Base-by-base conservation (phyloP, 495 filamentous ascomycete species). In the Corynascus novoguineensis region DNA sequence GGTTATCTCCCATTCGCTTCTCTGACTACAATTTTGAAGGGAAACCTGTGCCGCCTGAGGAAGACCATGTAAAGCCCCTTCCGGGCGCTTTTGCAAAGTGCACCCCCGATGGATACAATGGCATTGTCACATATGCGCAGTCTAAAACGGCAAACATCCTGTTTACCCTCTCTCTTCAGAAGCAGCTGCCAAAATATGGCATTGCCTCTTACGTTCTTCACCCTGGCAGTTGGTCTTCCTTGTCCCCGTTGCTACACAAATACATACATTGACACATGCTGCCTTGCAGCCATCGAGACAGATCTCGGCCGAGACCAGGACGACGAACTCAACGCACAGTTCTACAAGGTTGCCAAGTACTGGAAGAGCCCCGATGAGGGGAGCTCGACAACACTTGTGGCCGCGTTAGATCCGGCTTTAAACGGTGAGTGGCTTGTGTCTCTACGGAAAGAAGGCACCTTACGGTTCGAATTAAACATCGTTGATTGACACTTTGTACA, bases 131-230 rank as follows among this genome's bases (percentile, higher is more conserved):
- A 9, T 84, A 85, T 41, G 78, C 72, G 12, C 75, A 81, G 53
- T 80, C 78, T 50, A 86, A 85, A 67, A 78, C 81, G 31, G 83
- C 81, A 25, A 86, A 84, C 55, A 72, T 85, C n/a, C 56, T 85
- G 38, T 82, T 83, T 48, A 78, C 80, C 8, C 37, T 76, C 10
- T 74, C 73, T 3, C 62, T 83, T 28, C 74, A 78, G 28, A 53
- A 69, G 14, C 68, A 71, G 19, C 53, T 79, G 38, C 38, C 60
- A 0, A 31, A 46, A 4, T 47, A 57, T 17, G 72, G 74, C 2
- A 66, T 81, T 1, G 53, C 61, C 32, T 65, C 76, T 0, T 75
- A 76, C 35, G 70, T 69, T 35, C 50, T 79, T 29, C 76, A 83
- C 55, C 80, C 78, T 3, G 81, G 81, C 40, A 71, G 74, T 74